phyloP scores from a whole-genome alignment of 176 grass and related monocot genomes.

The Cymbopogon citratus region DNA sequence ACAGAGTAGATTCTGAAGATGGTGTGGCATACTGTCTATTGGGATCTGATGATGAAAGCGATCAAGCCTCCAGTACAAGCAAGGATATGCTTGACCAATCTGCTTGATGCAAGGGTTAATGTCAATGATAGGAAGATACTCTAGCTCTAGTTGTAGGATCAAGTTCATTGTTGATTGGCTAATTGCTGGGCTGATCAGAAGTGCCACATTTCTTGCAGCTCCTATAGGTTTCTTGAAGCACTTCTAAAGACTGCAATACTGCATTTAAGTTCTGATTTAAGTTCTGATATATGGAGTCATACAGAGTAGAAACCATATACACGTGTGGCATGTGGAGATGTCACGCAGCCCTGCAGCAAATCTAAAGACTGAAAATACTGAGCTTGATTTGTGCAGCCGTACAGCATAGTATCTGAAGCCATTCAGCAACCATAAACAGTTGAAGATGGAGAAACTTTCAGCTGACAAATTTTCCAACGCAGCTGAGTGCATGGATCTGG shows the following conservation, averaged over 20 bases:
- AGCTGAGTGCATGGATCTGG: not conserved
- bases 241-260: not conserved
- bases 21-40: slow-evolving; percentile 73
- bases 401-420: not conserved
- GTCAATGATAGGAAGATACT: not conserved
- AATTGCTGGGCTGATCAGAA: not conserved
- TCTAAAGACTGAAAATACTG: not conserved
- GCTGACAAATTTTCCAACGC: not conserved
- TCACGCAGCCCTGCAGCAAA: not conserved
- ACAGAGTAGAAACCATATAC: no score
- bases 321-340: not conserved
- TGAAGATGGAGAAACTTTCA: not conserved
- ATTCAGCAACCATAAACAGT: not conserved
- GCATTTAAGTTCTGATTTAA: not conserved
- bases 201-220: not conserved
- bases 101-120: slow-evolving; percentile 14
- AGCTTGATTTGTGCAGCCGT: not conserved
- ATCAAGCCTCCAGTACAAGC: slow-evolving; percentile 15
- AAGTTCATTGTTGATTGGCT: not conserved
- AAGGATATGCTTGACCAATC: slow-evolving; percentile 46
- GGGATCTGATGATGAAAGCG: slow-evolving; percentile 36
- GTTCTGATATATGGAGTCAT: not conserved
- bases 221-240: not conserved
- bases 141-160: not conserved
- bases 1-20: slow-evolving; percentile 46